Evolutionary conservation across 1,284 basidiomycete species (phyloP), one percentile per base, ranked within the genome.

Genomic region (Cutaneotrichosporon dermatis): DNA sequence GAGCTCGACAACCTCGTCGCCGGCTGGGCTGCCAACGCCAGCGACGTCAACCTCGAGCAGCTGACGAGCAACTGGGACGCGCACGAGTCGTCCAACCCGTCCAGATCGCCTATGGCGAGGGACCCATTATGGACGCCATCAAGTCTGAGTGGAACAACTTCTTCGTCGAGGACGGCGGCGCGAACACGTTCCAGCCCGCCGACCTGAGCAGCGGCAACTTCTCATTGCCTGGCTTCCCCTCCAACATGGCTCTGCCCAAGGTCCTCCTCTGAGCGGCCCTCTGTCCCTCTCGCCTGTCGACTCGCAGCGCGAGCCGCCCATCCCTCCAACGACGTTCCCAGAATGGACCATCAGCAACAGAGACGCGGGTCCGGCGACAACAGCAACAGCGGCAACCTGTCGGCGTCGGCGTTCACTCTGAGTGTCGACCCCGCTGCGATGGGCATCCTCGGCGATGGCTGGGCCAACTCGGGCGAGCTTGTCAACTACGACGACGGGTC

Each of bases 1-100:
- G 50, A 51, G 37, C 50, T 40, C 50, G 50, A 51, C 16, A 39
- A 41, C 50, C 37, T 51, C 39, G 50, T 51, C 37, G 37, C 39
- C 15, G 37, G 50, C 11, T 51, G 50, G 50, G 50, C 50, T n/a
- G 50, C 37, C n/a, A 40, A 39, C 37, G 37, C 39, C 16, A 51
- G 16, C 50, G 41, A 51, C 50, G 12, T 39, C 39, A 33, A 39
- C 37, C 15, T 51, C 11, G 39, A 39, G 4, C 9, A 16, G n/a
- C 13, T 16, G 15, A 39, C n/a, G 3, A 8, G n/a, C 16, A 41
- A 15, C 39, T 51, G 50, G 50, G 15, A 40, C 50, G 16, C 15
- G 15, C 39, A 51, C 25, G 50, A 51, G 50, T 15, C 37, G 25
- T 6, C 37, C 11, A 51, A 41, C 39, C 15, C 16, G 13, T 40